A percentile compares a stretch with the other conserved stretches of the same genome.
phyloP scores from a whole-genome alignment of 768 basidiomycete genomes.

The Rubroboletus pulcherrimus region DNA sequence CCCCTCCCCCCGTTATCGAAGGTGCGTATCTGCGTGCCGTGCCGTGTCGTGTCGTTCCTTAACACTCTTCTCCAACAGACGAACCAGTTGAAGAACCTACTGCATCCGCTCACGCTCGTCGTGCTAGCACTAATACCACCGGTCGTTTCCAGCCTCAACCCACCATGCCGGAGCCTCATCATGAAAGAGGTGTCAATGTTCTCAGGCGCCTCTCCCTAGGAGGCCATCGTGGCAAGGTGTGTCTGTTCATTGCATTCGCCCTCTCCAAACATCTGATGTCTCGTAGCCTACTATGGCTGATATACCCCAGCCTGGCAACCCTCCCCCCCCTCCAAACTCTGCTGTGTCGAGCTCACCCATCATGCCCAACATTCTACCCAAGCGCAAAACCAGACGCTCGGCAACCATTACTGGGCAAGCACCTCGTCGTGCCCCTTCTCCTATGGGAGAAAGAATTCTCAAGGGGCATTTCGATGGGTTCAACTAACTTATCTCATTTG shows the following conservation, averaged over 20 bases:
- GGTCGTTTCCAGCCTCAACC: conserved; percentile 50
- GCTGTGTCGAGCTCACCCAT: conserved; percentile 35
- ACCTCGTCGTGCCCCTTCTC: conserved; percentile 69
- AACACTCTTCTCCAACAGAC: conserved; percentile 23
- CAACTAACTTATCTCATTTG: conserved; percentile 44
- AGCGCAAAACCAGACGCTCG: conserved; percentile 48
- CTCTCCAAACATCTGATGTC: background rate
- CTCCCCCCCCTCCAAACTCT: conserved; percentile 50
- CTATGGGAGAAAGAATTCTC: conserved; percentile 88
- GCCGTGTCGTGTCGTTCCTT: background rate
- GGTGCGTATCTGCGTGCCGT: conserved; percentile 38
- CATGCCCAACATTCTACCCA: conserved; percentile 19
- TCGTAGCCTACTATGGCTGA: conserved; percentile 11
- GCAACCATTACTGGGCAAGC: conserved; percentile 50
- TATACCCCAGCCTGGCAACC: conserved; percentile 29
- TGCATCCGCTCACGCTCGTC: conserved; percentile 49
- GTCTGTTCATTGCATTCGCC: conserved; percentile 16
- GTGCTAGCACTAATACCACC: conserved; percentile 58
- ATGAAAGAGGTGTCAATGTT: conserved; percentile 67
- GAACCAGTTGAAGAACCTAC: conserved; percentile 42
- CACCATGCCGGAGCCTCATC: conserved; percentile 43
- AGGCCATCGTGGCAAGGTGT: conserved; percentile 53
- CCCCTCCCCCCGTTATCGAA: conserved; percentile 56
- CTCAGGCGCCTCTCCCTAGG: conserved; percentile 75
- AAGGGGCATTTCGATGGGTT: conserved; percentile 92